A percentile compares a stretch with the other conserved stretches of the same genome.
Evolutionary conservation across 2,329 filamentous ascomycete genomes (phyloP).

Genomic region (Huntiella moniliformis): DNA sequence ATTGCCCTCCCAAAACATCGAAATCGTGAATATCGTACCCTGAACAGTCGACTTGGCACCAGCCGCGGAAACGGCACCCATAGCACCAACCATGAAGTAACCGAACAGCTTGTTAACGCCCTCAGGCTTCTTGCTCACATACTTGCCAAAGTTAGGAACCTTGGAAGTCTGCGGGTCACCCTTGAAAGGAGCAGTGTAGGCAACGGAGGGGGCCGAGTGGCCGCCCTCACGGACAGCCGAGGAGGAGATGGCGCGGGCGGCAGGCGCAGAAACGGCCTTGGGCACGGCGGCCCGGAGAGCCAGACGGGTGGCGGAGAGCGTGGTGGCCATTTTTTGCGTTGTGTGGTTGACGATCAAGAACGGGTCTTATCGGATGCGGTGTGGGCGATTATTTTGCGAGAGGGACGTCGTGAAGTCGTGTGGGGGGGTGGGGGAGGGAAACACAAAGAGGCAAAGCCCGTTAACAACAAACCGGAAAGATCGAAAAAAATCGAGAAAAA

Average conservation of each 20-base stretch:
- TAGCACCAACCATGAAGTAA: constrained; percentile 96
- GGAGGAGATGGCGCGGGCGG: constrained; percentile 37
- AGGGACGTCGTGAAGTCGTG: neutral
- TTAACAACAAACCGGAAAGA: neutral
- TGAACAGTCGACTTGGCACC: constrained; percentile 96
- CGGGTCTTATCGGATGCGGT: neutral
- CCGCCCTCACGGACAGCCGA: constrained; percentile 25
- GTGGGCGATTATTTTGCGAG: too few relatives aligned
- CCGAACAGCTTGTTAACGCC: constrained; percentile 70
- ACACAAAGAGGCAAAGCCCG: constrained; percentile 2
- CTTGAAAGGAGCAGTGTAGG: constrained; percentile 47
- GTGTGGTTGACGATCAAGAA: neutral
- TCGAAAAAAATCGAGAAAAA: constrained; percentile 1
- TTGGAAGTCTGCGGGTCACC: constrained; percentile 40
- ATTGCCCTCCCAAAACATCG: constrained; percentile 12
- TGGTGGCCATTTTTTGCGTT: constrained; percentile 35
- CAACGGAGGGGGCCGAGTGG: constrained; percentile 24
- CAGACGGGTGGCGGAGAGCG: constrained; percentile 49
- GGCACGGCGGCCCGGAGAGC: constrained; percentile 41
- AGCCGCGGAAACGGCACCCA: constrained; percentile 80
- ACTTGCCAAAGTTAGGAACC: constrained; percentile 80
- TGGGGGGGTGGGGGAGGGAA: neutral
- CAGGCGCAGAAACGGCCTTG: constrained; percentile 20
- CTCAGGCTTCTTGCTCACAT: constrained; percentile 51
- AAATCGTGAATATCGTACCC: constrained; percentile 41